These are phyloP conservation scores for Letharia columbiana DNA, from an alignment of 495 filamentous ascomycete genomes.

Conservation along the genomic window DNA sequence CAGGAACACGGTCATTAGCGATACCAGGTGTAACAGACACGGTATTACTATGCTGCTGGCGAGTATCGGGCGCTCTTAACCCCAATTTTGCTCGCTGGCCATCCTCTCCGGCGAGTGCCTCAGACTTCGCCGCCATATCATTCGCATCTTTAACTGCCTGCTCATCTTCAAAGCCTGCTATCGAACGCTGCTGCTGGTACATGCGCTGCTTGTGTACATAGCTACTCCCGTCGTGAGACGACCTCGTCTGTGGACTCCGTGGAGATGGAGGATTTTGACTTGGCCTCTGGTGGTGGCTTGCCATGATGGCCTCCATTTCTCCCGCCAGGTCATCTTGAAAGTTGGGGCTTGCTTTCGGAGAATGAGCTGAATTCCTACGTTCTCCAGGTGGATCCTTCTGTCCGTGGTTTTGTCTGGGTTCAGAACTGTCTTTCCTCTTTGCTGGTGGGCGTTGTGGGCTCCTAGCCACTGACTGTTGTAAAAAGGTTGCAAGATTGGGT, in stretches of 20 bases:
- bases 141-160: slow-evolving; percentile 20
- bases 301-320: slow-evolving; percentile 10
- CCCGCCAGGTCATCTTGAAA: not conserved
- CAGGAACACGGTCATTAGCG: not conserved
- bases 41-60: not conserved
- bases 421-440: not conserved
- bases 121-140: slow-evolving; percentile 8
- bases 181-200: slow-evolving; percentile 27
- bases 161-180: slow-evolving; percentile 27
- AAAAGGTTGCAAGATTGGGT: slow-evolving; percentile 4
- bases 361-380: not conserved
- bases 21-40: not conserved
- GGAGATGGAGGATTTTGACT: slow-evolving; percentile 10
- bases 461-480: not conserved
- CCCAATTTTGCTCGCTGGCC: not conserved
- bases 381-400: not conserved
- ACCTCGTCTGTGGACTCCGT: slow-evolving; percentile 8
- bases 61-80: not conserved
- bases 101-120: not conserved
- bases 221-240: slow-evolving; percentile 25
- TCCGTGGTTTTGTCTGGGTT: not conserved
- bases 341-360: not conserved
- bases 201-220: slow-evolving; percentile 29
- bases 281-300: slow-evolving; percentile 10
- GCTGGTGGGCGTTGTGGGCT: slow-evolving; percentile 10